Evolutionary conservation across 192 early-diverging fungal genomes (phyloP).

Genomic region (Backusella australiensis): DNA sequence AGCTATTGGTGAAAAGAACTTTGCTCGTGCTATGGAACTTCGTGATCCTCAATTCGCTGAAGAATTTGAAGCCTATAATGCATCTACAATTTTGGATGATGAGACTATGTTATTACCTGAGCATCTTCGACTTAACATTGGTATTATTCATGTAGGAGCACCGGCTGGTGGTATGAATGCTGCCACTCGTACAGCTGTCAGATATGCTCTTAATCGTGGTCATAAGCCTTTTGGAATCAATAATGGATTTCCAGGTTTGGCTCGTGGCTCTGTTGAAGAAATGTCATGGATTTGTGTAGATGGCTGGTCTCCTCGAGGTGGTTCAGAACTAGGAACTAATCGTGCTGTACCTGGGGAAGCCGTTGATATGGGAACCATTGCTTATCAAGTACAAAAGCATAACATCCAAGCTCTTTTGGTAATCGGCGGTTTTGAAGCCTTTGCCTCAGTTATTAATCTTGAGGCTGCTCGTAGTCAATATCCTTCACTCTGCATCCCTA

Average conservation of each 20-base stretch:
- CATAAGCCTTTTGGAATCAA: constrained; percentile 82
- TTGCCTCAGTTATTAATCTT: constrained; percentile 71
- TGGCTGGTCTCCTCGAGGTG: constrained; percentile 89
- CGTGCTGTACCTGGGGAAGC: constrained; percentile 84
- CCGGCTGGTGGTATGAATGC: constrained; percentile 98
- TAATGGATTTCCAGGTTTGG: constrained; percentile 91
- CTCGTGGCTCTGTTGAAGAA: constrained; percentile 73
- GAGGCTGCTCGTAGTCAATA: constrained; percentile 70
- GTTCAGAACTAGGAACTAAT: constrained; percentile 92
- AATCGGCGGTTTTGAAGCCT: constrained; percentile 95
- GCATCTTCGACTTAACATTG: constrained; percentile 72
- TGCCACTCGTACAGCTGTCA: constrained; percentile 86
- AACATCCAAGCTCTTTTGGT: constrained; percentile 85
- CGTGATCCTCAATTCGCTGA: constrained; percentile 83
- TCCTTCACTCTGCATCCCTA: constrained; percentile 94
- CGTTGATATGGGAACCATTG: constrained; percentile 71
- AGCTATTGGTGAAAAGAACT: constrained; percentile 81
- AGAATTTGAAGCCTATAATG: constrained; percentile 61
- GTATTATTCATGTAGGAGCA: constrained; percentile 90
- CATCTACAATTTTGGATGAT: constrained; percentile 50
- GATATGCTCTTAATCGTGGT: constrained; percentile 84
- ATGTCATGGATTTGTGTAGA: constrained; percentile 83
- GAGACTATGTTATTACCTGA: constrained; percentile 35
- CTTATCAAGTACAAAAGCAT: constrained; percentile 91
- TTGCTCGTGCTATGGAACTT: constrained; percentile 85